Evolutionary conservation across 441 rosid species (phyloP).

Genomic region (Brassica balearica): DNA sequence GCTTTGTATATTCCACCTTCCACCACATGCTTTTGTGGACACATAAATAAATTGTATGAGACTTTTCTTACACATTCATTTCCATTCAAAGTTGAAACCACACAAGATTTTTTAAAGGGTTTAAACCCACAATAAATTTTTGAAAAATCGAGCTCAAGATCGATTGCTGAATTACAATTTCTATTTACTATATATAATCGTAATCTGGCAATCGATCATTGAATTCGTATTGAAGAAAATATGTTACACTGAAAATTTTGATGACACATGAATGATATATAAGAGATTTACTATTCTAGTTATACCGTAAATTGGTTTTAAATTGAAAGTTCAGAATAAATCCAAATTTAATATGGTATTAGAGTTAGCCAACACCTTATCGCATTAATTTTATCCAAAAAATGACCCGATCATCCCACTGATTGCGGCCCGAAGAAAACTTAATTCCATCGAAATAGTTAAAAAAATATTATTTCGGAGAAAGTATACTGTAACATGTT

Average conservation of each 20-base stretch:
- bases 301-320: not conserved
- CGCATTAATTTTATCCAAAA: not conserved
- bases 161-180: not conserved
- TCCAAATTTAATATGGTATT: not conserved
- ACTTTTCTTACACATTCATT: slow-evolving; percentile 34
- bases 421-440: not conserved
- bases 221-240: not conserved
- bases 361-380: not conserved
- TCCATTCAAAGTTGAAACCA: slow-evolving; percentile 32
- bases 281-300: not conserved
- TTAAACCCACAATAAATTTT: not conserved
- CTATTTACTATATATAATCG: slow-evolving; percentile 21
- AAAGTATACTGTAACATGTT: too few relatives aligned
- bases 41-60: slow-evolving; percentile 22
- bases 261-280: not conserved
- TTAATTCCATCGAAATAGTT: not conserved
- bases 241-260: not conserved
- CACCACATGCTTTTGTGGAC: slow-evolving; percentile 42
- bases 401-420: not conserved
- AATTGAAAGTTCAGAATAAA: not conserved
- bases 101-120: slow-evolving; percentile 11
- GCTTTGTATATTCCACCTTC: slow-evolving; percentile 31
- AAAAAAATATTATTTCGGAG: not conserved
- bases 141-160: not conserved
- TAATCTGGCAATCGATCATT: not conserved